Percentiles rank a stretch among this genome's conserved stretches.
phyloP scores from a whole-genome alignment of 1,139 yeast species.

The Zygosaccharomyces pseudobailii region DNA sequence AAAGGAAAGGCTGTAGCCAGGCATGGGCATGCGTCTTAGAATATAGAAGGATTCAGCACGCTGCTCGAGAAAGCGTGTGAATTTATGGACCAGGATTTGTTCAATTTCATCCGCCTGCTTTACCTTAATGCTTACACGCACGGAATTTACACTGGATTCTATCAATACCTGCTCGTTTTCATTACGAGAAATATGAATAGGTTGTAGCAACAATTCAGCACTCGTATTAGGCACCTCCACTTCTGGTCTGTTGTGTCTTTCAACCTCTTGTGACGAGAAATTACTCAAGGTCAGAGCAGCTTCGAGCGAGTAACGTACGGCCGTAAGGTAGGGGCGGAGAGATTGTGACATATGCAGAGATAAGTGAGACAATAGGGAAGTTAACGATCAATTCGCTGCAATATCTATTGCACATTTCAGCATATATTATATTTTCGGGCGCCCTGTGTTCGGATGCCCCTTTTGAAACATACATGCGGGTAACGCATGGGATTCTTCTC shows the following conservation, averaged over 20 bases:
- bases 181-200: constrained; percentile 87
- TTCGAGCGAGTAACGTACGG: constrained; percentile 88
- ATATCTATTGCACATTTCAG: too few relatives aligned
- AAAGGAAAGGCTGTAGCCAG: constrained; percentile 88
- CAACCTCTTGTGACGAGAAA: constrained; percentile 91
- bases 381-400: not conserved
- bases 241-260: constrained; percentile 96
- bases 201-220: constrained; percentile 80
- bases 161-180: constrained; percentile 89
- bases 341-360: constrained; percentile 67
- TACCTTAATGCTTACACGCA: constrained; percentile 82
- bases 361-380: not conserved
- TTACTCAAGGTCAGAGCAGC: constrained; percentile 95
- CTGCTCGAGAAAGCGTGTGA: constrained; percentile 86
- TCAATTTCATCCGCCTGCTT: constrained; percentile 98
- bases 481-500: not conserved
- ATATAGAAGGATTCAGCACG: constrained; percentile 94
- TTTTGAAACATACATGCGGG: not conserved
- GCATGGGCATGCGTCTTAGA: constrained; percentile 82
- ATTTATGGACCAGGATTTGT: constrained; percentile 86
- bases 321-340: constrained; percentile 86
- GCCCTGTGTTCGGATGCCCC: not conserved
- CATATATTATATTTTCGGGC: too few relatives aligned
- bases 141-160: constrained; percentile 90
- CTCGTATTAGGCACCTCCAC: constrained; percentile 72